Evolutionary conservation across 2,329 filamentous ascomycete genomes (phyloP).

Genomic region (Fusarium siculi): DNA sequence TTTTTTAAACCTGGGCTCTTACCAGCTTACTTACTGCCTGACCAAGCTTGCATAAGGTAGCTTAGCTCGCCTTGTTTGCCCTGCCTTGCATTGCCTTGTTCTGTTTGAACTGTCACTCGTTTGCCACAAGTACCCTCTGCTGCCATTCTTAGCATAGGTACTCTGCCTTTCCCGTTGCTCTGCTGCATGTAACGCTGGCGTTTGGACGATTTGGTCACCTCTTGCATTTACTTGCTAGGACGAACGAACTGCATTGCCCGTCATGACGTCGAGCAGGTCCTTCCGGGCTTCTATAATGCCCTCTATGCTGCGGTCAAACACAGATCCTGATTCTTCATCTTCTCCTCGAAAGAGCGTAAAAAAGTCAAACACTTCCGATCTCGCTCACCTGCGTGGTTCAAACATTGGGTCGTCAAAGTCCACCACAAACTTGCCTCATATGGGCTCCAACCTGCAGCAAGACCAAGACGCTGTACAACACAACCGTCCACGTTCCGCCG

Average conservation of each 20-base stretch:
- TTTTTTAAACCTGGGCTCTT: neutral
- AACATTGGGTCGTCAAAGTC: conserved; percentile 29
- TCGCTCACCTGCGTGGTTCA: conserved; percentile 35
- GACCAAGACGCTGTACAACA: conserved; percentile 37
- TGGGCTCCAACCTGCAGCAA: conserved; percentile 15
- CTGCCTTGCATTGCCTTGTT: conserved; percentile 10
- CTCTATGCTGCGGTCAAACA: conserved; percentile 49
- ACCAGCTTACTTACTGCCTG: neutral
- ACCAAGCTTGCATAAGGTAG: conserved; percentile 9
- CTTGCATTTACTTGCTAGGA: neutral
- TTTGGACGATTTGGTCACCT: conserved; percentile 19
- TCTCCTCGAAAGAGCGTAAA: conserved; percentile 39
- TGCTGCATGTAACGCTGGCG: conserved; percentile 48
- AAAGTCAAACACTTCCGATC: conserved; percentile 41
- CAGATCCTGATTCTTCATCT: conserved; percentile 43
- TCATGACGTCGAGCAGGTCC: conserved; percentile 60
- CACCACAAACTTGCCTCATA: conserved; percentile 25
- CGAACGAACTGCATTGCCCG: conserved; percentile 41
- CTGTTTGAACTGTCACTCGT: conserved; percentile 11
- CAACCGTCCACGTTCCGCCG: conserved; percentile 29
- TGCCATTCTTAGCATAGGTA: conserved; percentile 42
- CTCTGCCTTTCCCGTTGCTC: neutral
- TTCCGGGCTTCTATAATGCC: conserved; percentile 52
- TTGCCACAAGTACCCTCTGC: conserved; percentile 31
- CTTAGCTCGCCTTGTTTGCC: conserved; percentile 7